Percentiles rank a stretch among this genome's conserved stretches.
Evolutionary conservation across 441 rosid genomes (phyloP).

Genomic region (Brassica hybrid): DNA sequence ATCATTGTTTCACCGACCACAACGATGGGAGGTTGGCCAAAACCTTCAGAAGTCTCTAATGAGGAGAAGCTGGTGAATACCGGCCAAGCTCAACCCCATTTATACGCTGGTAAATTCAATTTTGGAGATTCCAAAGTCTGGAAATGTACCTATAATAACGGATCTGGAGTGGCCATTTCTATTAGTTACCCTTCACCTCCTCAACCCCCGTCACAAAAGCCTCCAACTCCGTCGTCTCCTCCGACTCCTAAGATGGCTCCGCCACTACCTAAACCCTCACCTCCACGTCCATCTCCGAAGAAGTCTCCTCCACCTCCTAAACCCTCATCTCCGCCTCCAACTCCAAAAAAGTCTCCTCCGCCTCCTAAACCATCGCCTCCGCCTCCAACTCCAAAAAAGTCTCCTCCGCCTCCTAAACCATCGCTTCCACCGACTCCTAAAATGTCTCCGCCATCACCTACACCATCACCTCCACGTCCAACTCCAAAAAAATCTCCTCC

Average conservation of each 20-base stretch:
- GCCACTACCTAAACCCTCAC: constrained; percentile 1
- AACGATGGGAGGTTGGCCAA: constrained; percentile 34
- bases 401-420: constrained; percentile 11
- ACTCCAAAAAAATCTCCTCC: background rate
- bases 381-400: background rate
- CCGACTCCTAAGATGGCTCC: background rate
- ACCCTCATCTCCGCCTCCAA: background rate
- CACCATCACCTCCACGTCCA: constrained; percentile 1
- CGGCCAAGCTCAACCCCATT: background rate
- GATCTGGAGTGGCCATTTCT: constrained; percentile 36
- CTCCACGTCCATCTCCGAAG: background rate
- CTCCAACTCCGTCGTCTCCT: background rate
- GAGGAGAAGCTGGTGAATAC: background rate
- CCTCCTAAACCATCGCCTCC: constrained; percentile 5
- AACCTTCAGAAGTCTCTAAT: constrained; percentile 29
- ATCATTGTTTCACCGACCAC: constrained; percentile 12
- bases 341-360: background rate
- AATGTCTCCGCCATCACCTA: background rate
- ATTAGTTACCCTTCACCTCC: constrained; percentile 30
- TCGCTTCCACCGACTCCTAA: background rate
- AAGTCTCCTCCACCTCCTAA: constrained; percentile 8
- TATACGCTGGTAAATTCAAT: background rate
- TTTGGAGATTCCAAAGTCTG: constrained; percentile 21
- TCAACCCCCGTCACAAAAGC: background rate
- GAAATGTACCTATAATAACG: constrained; percentile 32